Percentiles rank a stretch among this genome's conserved stretches.
Conservation (phyloP, 257 asterid species). For the Nicotiana benthamiana region DNA sequence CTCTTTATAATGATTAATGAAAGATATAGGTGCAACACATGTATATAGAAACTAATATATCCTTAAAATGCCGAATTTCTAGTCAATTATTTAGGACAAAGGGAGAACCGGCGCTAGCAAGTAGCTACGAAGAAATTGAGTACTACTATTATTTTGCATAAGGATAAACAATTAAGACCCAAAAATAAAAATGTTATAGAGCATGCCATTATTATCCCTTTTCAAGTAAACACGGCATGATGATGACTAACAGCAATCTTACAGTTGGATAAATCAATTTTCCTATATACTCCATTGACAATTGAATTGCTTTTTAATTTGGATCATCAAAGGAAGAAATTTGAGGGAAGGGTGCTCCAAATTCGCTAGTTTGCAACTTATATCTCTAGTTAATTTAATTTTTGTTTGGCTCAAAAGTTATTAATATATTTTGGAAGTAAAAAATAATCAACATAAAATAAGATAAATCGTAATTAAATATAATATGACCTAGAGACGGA, state of each 20-base stretch:
- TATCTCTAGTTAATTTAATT: no score
- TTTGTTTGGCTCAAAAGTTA: no score
- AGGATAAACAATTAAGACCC: not conserved
- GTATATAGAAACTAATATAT: no score
- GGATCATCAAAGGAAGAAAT: no score
- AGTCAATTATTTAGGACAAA: not conserved
- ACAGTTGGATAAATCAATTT: not conserved
- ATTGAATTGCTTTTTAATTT: not conserved
- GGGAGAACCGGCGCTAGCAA: not conserved
- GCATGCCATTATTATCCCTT: not conserved
- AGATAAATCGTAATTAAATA: no score
- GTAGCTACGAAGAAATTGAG: not conserved
- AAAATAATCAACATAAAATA: no score
- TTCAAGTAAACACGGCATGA: not conserved
- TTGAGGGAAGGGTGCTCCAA: no score
- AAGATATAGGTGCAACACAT: no score
- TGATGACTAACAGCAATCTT: not conserved
- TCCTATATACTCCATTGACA: not conserved
- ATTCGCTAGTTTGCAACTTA: no score
- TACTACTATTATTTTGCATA: not conserved
- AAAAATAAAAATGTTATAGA: not conserved
- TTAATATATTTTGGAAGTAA: no score
- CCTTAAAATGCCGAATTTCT: not conserved
- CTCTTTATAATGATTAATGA: no score
- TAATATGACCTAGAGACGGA: no score